Evolutionary conservation across 352 stramenopile species (phyloP), one percentile per base, ranked within the genome.

Genomic region (Globisporangium uncinulatum): DNA sequence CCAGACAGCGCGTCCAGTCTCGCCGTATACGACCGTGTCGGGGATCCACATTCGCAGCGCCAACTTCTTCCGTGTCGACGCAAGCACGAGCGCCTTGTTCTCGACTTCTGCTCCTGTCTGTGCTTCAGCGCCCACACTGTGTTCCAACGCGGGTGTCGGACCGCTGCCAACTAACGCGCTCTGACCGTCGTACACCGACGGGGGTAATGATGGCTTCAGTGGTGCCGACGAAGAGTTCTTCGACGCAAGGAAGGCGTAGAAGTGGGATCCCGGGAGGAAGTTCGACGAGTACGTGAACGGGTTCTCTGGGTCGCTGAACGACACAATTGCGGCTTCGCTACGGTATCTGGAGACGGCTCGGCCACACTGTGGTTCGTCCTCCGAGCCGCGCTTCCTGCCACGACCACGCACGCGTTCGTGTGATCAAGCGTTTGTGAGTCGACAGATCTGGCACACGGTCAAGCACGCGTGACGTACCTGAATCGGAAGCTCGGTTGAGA

Each of bases 21-120:
- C 83, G 5, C 83, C 83, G 36, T 90, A 94, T 39, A 94, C 71
- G 48, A 94, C 79, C 5, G 83, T 94, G 46, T 94, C 79, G 0
- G 83, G 83, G 11, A 94, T 74, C 59, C 79, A 85, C 64, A 92
- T 74, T 29, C 78, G 79, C 8, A 90, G 55, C n/a, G 59, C 59
- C 5, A 34, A 10, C 11, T 53, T 46, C 31, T 68, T 71, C n/a
- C 53, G 65, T 13, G 39, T 54, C 7, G 51, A 51, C 10, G 19
- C 37, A 6, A 62, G 39, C 19, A 29, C 14, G 10, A 29, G 32
- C 14, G 21, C 1, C 10, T 52, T 56, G 15, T 14, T 19, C 1
- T 10, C 37, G 3, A 44, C 21, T 21, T 37, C 19, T 11, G 9
- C 2, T 21, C 29, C 17, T 31, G 17, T 9, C 7, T n/a, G 42